These are phyloP conservation scores for Ophiosphaerella narmari DNA, from an alignment of 2,329 filamentous ascomycete genomes.

Conservation along the genomic window DNA sequence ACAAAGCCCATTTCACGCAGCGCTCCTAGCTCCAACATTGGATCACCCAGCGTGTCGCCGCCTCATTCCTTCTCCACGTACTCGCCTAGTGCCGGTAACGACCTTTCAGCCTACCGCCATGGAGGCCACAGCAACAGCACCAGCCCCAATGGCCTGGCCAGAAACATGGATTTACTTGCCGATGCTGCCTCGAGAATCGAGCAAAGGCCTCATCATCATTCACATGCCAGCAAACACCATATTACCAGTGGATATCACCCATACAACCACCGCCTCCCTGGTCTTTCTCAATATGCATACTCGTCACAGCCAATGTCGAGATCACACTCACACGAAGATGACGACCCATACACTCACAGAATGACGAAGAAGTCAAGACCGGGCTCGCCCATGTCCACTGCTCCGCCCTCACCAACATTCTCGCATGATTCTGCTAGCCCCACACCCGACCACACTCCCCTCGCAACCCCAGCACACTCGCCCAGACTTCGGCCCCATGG, in stretches of 20 bases:
- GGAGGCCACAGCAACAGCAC: constrained; percentile 40
- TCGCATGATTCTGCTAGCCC: constrained; percentile 95
- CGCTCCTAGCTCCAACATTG: constrained; percentile 82
- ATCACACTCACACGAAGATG: constrained; percentile 80
- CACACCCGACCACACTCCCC: constrained; percentile 97
- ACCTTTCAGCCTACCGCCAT: constrained; percentile 60
- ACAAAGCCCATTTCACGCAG: constrained; percentile 81
- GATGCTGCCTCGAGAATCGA: constrained; percentile 70
- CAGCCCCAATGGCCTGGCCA: constrained; percentile 55
- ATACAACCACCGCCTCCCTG: constrained; percentile 65
- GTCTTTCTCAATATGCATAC: constrained; percentile 56
- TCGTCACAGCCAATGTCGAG: constrained; percentile 86
- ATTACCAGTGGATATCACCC: constrained; percentile 50
- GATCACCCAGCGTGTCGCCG: constrained; percentile 94
- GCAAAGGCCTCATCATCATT: constrained; percentile 58
- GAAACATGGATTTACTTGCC: constrained; percentile 72
- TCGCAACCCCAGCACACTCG: constrained; percentile 93
- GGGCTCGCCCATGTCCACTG: constrained; percentile 92
- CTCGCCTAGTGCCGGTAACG: constrained; percentile 62
- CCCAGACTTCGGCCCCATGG: constrained; percentile 82
- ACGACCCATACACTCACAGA: constrained; percentile 77
- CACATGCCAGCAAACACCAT: constrained; percentile 46
- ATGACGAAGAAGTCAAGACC: constrained; percentile 87
- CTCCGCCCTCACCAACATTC: constrained; percentile 93
- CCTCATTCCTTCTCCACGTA: constrained; percentile 80